These are phyloP conservation scores for Brettanomyces sp. DNA, from an alignment of 805 yeast genomes.

Conservation along the genomic window DNA sequence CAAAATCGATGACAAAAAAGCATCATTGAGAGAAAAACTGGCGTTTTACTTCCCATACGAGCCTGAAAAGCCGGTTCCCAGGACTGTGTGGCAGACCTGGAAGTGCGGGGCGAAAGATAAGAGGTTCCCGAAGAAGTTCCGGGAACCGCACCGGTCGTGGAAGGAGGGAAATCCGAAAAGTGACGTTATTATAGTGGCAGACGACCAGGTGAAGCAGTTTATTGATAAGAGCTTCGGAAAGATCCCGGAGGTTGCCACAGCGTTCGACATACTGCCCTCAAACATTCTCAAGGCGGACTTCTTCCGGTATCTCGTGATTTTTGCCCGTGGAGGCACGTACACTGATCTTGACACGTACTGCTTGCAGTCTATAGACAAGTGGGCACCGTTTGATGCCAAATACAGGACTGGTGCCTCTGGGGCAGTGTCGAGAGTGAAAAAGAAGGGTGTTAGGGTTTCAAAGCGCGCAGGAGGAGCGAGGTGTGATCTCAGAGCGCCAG, in stretches of 20 bases:
- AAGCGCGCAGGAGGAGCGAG: no score
- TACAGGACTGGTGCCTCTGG: slow-evolving; percentile 1
- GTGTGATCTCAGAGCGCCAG: no score
- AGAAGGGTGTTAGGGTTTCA: no score
- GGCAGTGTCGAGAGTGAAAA: no score
- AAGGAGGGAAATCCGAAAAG: slow-evolving; percentile 47
- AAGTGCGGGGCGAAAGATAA: slow-evolving; percentile 53
- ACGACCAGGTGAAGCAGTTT: slow-evolving; percentile 44
- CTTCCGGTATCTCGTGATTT: slow-evolving; percentile 77
- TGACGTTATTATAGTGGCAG: slow-evolving; percentile 67
- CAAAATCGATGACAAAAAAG: slow-evolving; percentile 6
- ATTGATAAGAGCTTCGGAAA: slow-evolving; percentile 48
- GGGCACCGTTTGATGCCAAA: slow-evolving; percentile 50
- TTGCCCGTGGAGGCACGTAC: slow-evolving; percentile 89
- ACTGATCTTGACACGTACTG: slow-evolving; percentile 83
- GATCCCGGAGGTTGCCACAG: slow-evolving; percentile 70
- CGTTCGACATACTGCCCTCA: slow-evolving; percentile 71
- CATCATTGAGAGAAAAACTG: slow-evolving; percentile 45
- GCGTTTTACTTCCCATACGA: slow-evolving; percentile 72
- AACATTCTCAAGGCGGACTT: slow-evolving; percentile 86
- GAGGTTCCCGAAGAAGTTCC: slow-evolving; percentile 46
- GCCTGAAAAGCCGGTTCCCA: slow-evolving; percentile 54
- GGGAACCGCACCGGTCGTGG: slow-evolving; percentile 55
- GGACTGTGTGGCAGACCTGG: slow-evolving; percentile 92
- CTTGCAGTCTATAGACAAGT: slow-evolving; percentile 59